These are phyloP conservation scores for Podila clonocystis DNA, from an alignment of 192 early-diverging fungal genomes.

Conservation along the genomic window DNA sequence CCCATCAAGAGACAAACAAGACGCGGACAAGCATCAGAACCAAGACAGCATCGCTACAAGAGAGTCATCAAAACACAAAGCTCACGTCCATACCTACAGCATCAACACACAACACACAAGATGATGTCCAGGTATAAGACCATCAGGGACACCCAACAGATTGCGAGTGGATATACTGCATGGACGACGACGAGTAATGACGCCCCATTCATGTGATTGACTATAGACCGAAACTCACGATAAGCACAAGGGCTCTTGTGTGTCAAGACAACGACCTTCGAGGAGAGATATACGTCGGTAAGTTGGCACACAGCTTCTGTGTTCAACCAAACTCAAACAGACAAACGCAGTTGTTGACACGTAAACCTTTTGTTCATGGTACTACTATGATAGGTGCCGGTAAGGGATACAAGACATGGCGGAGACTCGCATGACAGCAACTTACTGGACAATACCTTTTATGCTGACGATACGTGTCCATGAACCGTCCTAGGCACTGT, in stretches of 20 bases:
- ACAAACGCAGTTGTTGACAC: background rate
- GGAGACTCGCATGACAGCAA: background rate
- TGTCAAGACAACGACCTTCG: constrained; percentile 65
- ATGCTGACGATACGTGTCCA: too few relatives aligned
- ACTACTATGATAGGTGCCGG: constrained; percentile 22
- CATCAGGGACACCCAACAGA: background rate
- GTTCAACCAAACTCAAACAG: background rate
- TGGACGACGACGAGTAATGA: background rate
- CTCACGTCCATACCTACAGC: background rate
- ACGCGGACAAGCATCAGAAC: too few relatives aligned
- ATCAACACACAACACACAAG: constrained; percentile 7
- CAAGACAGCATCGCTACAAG: too few relatives aligned
- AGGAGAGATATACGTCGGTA: constrained; percentile 63
- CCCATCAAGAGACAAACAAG: too few relatives aligned
- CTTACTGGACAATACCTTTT: constrained; percentile 3
- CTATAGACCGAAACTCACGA: constrained; percentile 36
- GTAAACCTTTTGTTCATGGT: background rate
- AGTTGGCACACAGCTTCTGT: background rate
- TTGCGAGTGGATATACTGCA: too few relatives aligned
- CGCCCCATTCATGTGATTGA: background rate
- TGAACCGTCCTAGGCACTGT: constrained; percentile 59
- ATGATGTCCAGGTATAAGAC: constrained; percentile 38
- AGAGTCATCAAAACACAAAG: too few relatives aligned
- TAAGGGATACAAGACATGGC: constrained; percentile 19
- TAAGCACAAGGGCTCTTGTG: constrained; percentile 52